These are phyloP conservation scores for Saccharum hybrid DNA, from an alignment of 202 grass and related monocot species.

Conservation along the genomic window DNA sequence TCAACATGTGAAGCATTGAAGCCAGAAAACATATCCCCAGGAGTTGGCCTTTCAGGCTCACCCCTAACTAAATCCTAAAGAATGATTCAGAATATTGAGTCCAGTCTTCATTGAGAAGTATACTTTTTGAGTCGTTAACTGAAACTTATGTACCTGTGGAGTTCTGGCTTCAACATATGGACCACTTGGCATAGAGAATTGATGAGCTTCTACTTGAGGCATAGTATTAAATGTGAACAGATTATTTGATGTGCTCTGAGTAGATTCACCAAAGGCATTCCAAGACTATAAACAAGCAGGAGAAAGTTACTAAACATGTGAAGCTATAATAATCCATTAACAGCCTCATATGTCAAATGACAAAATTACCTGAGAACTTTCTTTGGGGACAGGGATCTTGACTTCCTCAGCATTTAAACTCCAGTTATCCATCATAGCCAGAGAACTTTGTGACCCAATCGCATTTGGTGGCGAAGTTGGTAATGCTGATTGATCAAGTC, in stretches of 20 bases:
- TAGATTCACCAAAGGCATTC: constrained; percentile 81
- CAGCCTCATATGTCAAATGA: constrained; percentile 26
- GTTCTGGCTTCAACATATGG: constrained; percentile 46
- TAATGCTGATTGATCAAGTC: constrained; percentile 48
- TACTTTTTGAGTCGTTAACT: constrained; percentile 30
- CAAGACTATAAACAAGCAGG: constrained; percentile 65
- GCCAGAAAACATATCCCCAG: constrained; percentile 48
- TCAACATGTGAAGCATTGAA: constrained; percentile 42
- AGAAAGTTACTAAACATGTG: constrained; percentile 26
- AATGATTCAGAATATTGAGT: constrained; percentile 35
- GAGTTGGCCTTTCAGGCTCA: constrained; percentile 49
- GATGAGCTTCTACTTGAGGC: constrained; percentile 42
- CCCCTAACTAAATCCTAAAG: constrained; percentile 46
- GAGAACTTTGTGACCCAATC: constrained; percentile 41
- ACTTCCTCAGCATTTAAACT: constrained; percentile 49
- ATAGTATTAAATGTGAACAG: constrained; percentile 50
- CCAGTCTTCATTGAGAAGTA: constrained; percentile 33
- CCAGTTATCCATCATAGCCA: constrained; percentile 48
- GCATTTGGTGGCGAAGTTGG: constrained; percentile 46
- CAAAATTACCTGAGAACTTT: constrained; percentile 54
- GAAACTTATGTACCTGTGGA: constrained; percentile 44
- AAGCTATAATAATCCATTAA: constrained; percentile 29
- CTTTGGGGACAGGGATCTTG: constrained; percentile 41
- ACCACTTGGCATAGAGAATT: constrained; percentile 32
- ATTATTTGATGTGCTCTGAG: constrained; percentile 49